Evolutionary conservation across 768 basidiomycete genomes (phyloP).

Genomic region (Agaricus sinodeliciosus): DNA sequence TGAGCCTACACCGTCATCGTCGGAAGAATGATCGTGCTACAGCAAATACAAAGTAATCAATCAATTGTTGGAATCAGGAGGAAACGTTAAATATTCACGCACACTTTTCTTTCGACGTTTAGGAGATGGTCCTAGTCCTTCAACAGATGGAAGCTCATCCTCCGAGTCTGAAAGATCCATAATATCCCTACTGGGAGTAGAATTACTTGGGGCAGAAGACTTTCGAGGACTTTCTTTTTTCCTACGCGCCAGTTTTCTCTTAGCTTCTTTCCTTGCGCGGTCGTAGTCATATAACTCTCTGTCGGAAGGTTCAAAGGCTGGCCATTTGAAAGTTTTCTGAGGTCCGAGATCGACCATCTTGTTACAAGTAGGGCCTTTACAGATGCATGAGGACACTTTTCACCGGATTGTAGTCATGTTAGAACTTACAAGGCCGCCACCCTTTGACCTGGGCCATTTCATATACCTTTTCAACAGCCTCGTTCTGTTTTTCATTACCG

Average conservation of each 20-base stretch:
- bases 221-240: slow-evolving; percentile 19
- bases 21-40: not conserved
- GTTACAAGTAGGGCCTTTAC: slow-evolving; percentile 60
- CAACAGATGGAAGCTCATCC: slow-evolving; percentile 47
- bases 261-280: slow-evolving; percentile 26
- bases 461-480: slow-evolving; percentile 46
- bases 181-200: slow-evolving; percentile 17
- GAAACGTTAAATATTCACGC: slow-evolving; percentile 14
- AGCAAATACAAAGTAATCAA: not conserved
- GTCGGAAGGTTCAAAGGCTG: slow-evolving; percentile 63
- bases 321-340: slow-evolving; percentile 49
- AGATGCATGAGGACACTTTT: not conserved
- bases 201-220: slow-evolving; percentile 19
- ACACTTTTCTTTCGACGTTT: slow-evolving; percentile 3
- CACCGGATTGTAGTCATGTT: not conserved
- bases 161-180: slow-evolving; percentile 35
- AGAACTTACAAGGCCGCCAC: slow-evolving; percentile 46
- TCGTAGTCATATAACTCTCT: slow-evolving; percentile 44
- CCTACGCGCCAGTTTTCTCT: slow-evolving; percentile 13
- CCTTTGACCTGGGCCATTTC: slow-evolving; percentile 53
- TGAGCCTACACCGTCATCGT: not conserved
- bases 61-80: slow-evolving; percentile 11
- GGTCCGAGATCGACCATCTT: slow-evolving; percentile 50
- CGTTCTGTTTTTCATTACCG: slow-evolving; percentile 49
- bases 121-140: slow-evolving; percentile 13